Evolutionary conservation across 129 eudicot species (phyloP).

Genomic region (Flaveria sonorensis): DNA sequence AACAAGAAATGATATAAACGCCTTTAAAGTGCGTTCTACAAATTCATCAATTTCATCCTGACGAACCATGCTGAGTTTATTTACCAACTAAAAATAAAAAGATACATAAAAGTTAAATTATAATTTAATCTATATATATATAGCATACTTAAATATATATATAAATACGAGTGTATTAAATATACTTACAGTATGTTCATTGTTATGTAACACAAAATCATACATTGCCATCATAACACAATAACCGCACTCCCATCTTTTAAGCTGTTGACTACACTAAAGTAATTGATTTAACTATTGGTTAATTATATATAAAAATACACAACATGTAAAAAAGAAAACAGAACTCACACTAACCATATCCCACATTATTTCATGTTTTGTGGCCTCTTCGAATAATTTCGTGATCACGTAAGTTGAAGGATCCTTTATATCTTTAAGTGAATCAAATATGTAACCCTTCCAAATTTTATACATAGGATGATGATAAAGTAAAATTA

Average conservation of each 20-base stretch:
- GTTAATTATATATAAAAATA: not conserved
- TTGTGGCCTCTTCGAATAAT: not conserved
- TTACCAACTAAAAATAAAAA: not conserved
- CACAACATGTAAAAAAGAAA: not conserved
- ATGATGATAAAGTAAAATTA: not conserved
- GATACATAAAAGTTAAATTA: not conserved
- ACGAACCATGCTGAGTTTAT: not conserved
- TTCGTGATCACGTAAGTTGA: not conserved
- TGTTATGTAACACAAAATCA: not conserved
- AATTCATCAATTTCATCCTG: not conserved
- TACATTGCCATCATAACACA: not conserved
- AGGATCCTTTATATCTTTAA: not conserved
- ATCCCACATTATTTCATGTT: not conserved
- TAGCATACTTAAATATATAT: not conserved
- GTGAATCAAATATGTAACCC: not conserved
- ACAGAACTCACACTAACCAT: not conserved
- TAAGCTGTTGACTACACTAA: not conserved
- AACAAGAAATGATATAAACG: not conserved
- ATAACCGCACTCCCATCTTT: not conserved
- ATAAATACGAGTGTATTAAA: no score
- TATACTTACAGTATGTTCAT: not conserved
- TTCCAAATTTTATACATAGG: not conserved
- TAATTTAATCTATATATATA: not conserved
- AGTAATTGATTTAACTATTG: not conserved
- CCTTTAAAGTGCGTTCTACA: not conserved